These are phyloP conservation scores for Parascedosporium putredinis DNA, from an alignment of 2,329 filamentous ascomycete genomes.

Conservation along the genomic window DNA sequence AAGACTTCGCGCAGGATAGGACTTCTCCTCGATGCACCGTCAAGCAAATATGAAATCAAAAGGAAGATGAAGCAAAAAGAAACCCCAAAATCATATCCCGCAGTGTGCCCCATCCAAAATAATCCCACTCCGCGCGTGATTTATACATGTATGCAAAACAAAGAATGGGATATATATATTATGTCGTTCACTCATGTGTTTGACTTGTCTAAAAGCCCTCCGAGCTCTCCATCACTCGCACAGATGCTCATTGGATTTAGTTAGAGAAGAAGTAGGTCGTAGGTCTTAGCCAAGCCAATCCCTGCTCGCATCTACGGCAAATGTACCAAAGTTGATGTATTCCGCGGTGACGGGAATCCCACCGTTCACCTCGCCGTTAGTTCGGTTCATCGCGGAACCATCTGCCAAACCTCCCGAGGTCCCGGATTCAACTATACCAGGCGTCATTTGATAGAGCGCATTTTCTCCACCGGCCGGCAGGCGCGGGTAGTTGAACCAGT, in stretches of 20 bases:
- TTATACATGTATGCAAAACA: not conserved
- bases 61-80: no score
- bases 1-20: no score
- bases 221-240: not conserved
- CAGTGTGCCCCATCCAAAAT: not conserved
- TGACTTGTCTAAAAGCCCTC: not conserved
- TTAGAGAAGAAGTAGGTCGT: not conserved
- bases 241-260: no score
- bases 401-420: slow-evolving; percentile 14
- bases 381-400: slow-evolving; percentile 19
- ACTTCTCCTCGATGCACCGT: no score
- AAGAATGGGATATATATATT: not conserved
- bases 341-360: slow-evolving; percentile 1
- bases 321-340: slow-evolving; percentile 7
- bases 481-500: slow-evolving; percentile 86
- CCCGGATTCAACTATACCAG: slow-evolving; percentile 13
- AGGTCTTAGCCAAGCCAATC: slow-evolving; percentile 1
- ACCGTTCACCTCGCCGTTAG: slow-evolving; percentile 8
- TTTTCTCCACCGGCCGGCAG: slow-evolving; percentile 41
- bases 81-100: no score
- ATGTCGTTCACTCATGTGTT: not conserved
- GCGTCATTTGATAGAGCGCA: slow-evolving; percentile 9
- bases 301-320: slow-evolving; percentile 6
- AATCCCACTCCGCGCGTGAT: not conserved
- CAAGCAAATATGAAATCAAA: no score